phyloP scores from a whole-genome alignment of 352 stramenopile genomes.

The Phytophthora tentaculata region DNA sequence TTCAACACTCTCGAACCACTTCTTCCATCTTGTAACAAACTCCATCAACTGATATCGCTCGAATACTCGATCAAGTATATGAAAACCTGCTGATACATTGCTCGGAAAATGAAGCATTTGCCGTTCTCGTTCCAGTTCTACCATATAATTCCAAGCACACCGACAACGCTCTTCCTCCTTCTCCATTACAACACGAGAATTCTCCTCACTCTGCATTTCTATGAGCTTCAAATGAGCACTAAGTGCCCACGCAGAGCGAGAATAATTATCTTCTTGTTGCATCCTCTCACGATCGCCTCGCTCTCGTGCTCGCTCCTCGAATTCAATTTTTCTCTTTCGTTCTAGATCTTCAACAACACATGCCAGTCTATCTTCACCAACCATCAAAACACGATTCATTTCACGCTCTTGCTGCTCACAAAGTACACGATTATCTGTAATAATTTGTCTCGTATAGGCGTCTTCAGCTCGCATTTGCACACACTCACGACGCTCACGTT shows the following conservation, averaged over 20 bases:
- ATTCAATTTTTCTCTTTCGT: conserved; percentile 1
- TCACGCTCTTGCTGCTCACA: conserved; percentile 22
- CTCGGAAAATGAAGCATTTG: too few species aligned
- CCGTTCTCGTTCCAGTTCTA: not conserved
- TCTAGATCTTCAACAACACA: not conserved
- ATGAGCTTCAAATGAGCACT: conserved; percentile 2
- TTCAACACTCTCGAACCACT: conserved; percentile 4
- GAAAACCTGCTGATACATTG: conserved; percentile 15
- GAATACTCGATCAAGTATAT: conserved; percentile 13
- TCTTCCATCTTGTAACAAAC: conserved; percentile 17
- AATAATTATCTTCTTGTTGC: conserved; percentile 20
- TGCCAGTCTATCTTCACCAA: conserved; percentile 4
- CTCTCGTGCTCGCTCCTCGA: conserved; percentile 15
- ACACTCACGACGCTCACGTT: conserved; percentile 40
- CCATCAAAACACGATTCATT: conserved; percentile 41
- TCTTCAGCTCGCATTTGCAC: conserved; percentile 63
- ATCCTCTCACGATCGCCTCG: conserved; percentile 19
- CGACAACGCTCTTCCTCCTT: conserved; percentile 28
- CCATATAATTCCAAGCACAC: conserved; percentile 17
- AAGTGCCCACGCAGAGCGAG: conserved; percentile 20
- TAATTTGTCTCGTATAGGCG: conserved; percentile 30
- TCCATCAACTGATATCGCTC: conserved; percentile 4
- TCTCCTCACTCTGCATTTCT: conserved; percentile 21
- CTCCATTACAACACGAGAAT: conserved; percentile 15
- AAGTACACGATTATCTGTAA: conserved; percentile 29